phyloP scores from a whole-genome alignment of 192 early-diverging fungal genomes.

The Helicostylum pulchrum region DNA sequence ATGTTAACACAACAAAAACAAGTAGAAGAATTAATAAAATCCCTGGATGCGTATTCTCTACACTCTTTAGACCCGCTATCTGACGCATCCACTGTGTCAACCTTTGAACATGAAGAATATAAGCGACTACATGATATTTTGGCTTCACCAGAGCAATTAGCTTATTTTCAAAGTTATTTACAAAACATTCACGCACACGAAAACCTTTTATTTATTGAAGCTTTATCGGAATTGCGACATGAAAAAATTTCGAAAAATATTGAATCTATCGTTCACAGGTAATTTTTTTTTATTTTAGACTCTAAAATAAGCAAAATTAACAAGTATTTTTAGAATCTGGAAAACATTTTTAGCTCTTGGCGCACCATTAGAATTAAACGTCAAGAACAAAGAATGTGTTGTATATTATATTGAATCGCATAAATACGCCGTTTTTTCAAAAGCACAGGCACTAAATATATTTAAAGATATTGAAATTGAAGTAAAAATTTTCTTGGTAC shows the following conservation, averaged over 20 bases:
- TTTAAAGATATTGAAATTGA: conserved; percentile 20
- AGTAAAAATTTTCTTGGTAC: conserved; percentile 23
- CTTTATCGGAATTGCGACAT: conserved; percentile 25
- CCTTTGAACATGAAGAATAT: conserved; percentile 18
- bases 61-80: not conserved
- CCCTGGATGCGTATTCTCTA: no score
- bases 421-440: conserved; percentile 11
- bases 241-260: conserved; percentile 21
- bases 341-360: conserved; percentile 32
- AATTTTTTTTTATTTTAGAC: conserved; percentile 9
- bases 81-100: not conserved
- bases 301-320: not conserved
- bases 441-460: not conserved
- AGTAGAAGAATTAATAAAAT: no score
- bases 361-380: conserved; percentile 24
- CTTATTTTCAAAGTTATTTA: not conserved
- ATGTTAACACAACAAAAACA: no score
- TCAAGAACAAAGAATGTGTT: conserved; percentile 17
- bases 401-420: not conserved
- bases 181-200: conserved; percentile 18
- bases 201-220: conserved; percentile 36
- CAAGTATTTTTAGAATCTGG: conserved; percentile 26
- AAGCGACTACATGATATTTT: not conserved
- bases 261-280: conserved; percentile 23
- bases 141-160: not conserved